Evolutionary conservation across 139 green algal species (phyloP).

Genomic region (Zygnema cylindricum): DNA sequence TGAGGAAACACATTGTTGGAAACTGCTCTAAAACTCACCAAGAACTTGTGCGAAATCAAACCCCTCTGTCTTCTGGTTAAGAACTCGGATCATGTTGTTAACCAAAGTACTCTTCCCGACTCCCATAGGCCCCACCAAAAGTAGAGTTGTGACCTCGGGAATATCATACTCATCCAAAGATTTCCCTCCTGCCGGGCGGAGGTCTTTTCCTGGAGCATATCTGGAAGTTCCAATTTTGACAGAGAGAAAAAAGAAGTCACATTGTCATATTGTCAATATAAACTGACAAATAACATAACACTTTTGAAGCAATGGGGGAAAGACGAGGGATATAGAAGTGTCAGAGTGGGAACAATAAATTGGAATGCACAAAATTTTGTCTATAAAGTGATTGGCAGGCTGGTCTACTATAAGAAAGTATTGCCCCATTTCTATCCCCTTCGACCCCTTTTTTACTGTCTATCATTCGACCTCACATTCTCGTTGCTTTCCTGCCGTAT

Average conservation of each 20-base stretch:
- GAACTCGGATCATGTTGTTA: slow-evolving; percentile 8
- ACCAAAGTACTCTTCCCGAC: slow-evolving; percentile 64
- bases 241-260: not conserved
- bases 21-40: too few relatives aligned
- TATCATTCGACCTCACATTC: too few relatives aligned
- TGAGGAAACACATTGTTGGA: too few relatives aligned
- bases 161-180: not conserved
- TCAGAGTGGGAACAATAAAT: not conserved
- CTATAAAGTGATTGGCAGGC: not conserved
- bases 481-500: too few relatives aligned
- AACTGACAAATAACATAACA: not conserved
- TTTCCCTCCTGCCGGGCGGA: not conserved
- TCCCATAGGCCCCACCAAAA: slow-evolving; percentile 59
- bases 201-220: not conserved
- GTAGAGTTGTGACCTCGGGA: not conserved
- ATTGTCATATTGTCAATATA: not conserved
- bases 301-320: not conserved
- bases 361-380: not conserved
- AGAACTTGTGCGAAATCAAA: not conserved
- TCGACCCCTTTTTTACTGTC: too few relatives aligned
- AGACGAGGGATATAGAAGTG: not conserved
- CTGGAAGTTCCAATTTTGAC: not conserved
- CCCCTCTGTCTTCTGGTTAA: not conserved
- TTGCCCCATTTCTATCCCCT: too few relatives aligned
- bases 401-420: not conserved